These are phyloP conservation scores for Mallotus repandus DNA, from an alignment of 441 rosid genomes.

Conservation along the genomic window DNA sequence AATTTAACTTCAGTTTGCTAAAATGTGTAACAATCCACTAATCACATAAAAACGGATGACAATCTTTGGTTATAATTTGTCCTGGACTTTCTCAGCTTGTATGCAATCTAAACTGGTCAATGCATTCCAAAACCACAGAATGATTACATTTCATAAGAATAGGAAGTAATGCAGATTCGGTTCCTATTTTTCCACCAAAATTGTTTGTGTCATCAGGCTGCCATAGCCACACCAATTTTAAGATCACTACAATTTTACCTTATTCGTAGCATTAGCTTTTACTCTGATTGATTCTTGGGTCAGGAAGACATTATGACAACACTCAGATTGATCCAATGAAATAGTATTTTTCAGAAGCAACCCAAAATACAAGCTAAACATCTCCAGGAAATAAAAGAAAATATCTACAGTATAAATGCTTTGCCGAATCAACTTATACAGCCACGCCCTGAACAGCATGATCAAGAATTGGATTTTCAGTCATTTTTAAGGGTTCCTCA, in stretches of 20 bases:
- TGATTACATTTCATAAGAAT: too few relatives aligned
- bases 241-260: not conserved
- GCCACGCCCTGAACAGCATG: constrained; percentile 1
- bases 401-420: constrained; percentile 24
- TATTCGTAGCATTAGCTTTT: not conserved
- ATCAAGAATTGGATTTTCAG: constrained; percentile 3
- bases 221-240: not conserved
- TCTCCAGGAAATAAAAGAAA: not conserved
- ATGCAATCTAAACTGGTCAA: too few relatives aligned
- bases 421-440: not conserved
- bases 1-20: too few relatives aligned
- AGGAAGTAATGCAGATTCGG: too few relatives aligned
- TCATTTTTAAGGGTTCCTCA: constrained; percentile 57
- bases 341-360: not conserved
- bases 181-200: too few relatives aligned
- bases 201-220: not conserved
- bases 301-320: not conserved
- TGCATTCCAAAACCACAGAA: too few relatives aligned
- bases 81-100: too few relatives aligned
- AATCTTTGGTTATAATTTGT: too few relatives aligned
- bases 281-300: not conserved
- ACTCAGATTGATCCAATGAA: not conserved
- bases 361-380: constrained; percentile 8
- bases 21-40: too few relatives aligned
- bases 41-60: too few relatives aligned